Conservation (phyloP, 805 yeast genomes). For the Yarrowia phangngaensis region DNA sequence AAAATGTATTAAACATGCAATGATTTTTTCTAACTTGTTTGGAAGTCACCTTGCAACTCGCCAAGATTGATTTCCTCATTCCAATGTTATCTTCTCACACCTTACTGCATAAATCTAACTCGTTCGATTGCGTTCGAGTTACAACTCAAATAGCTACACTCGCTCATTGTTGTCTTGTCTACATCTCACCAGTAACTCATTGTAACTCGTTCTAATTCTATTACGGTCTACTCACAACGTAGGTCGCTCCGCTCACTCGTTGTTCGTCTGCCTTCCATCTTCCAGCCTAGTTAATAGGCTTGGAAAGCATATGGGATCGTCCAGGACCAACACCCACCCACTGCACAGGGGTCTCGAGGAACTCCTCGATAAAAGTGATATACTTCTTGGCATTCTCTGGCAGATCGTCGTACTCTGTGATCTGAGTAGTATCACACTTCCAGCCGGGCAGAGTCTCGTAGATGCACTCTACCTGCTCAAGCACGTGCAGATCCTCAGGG, state of each 20-base stretch:
- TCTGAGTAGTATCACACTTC: conserved; percentile 74
- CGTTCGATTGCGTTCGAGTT: no score
- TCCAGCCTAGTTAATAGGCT: conserved; percentile 20
- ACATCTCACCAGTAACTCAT: no score
- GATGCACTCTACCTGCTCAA: conserved; percentile 88
- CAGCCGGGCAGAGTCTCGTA: conserved; percentile 93
- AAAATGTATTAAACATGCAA: no score
- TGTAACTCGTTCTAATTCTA: no score
- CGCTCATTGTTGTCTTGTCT: no score
- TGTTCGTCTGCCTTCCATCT: conserved; percentile 24
- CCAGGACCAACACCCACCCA: conserved; percentile 99
- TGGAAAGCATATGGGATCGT: conserved; percentile 81
- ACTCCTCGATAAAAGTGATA: conserved; percentile 80
- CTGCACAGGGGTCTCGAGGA: conserved; percentile 74
- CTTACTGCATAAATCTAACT: no score
- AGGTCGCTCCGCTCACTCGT: no score
- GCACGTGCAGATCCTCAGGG: conserved; percentile 84
- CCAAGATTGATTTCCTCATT: no score
- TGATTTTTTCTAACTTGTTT: no score
- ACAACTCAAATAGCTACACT: no score
- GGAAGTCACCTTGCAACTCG: no score
- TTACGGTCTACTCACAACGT: conserved; percentile 2
- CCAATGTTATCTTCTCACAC: no score
- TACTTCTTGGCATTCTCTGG: conserved; percentile 86
- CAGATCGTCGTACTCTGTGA: conserved; percentile 66